These are phyloP conservation scores for Nepenthes alata DNA, from an alignment of 179 eudicot genomes.

Conservation along the genomic window DNA sequence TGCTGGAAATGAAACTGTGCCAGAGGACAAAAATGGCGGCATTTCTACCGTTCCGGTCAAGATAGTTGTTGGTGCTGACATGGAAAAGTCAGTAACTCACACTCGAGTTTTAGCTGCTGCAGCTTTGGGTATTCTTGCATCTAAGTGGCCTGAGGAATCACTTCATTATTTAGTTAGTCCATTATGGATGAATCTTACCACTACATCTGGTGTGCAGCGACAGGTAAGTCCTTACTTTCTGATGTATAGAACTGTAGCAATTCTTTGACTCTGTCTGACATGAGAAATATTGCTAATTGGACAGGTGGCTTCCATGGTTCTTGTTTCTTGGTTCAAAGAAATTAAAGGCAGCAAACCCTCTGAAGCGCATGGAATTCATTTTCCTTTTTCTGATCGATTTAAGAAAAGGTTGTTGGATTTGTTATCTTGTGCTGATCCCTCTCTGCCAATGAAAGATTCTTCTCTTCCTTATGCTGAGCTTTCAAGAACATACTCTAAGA, in stretches of 20 bases:
- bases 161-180: constrained; percentile 56
- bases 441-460: constrained; percentile 80
- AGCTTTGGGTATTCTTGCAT: constrained; percentile 77
- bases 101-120: constrained; percentile 78
- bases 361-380: constrained; percentile 23
- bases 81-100: constrained; percentile 73
- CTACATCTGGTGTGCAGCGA: constrained; percentile 90
- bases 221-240: constrained; percentile 35
- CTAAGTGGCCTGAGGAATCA: constrained; percentile 58
- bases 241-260: neutral
- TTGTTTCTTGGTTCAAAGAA: constrained; percentile 89
- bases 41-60: constrained; percentile 37
- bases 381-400: constrained; percentile 40
- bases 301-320: constrained; percentile 79
- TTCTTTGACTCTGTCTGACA: neutral
- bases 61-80: constrained; percentile 86
- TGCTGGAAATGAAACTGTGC: constrained; percentile 26
- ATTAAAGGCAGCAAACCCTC: constrained; percentile 23
- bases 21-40: constrained; percentile 48
- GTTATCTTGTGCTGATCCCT: constrained; percentile 80
- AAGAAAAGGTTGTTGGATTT: constrained; percentile 70
- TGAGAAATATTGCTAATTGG: neutral
- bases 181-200: constrained; percentile 68
- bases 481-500: constrained; percentile 84
- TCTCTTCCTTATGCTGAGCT: constrained; percentile 79